Conservation (phyloP, 1,139 yeast genomes). For the Suhomyces anneliseae region DNA sequence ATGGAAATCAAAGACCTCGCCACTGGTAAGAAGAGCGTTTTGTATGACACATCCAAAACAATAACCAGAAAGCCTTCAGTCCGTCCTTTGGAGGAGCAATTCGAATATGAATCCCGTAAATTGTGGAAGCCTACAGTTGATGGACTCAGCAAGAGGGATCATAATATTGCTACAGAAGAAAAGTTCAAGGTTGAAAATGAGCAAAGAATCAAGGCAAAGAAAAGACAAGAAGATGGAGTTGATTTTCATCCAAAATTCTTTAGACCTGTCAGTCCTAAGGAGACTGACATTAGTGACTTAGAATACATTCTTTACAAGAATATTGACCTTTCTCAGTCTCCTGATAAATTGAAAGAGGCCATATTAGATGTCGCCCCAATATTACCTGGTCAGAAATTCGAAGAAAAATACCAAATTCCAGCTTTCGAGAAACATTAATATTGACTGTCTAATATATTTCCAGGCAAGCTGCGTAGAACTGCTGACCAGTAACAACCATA, state of each 20-base stretch:
- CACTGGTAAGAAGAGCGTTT: slow-evolving; percentile 48
- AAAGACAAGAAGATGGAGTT: slow-evolving; percentile 73
- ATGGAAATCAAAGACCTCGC: slow-evolving; percentile 65
- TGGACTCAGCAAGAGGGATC: slow-evolving; percentile 76
- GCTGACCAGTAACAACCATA: too few species aligned
- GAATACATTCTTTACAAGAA: slow-evolving; percentile 68
- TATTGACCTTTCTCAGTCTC: slow-evolving; percentile 36
- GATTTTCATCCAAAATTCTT: slow-evolving; percentile 82
- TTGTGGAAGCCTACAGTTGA: slow-evolving; percentile 81
- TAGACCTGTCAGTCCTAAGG: slow-evolving; percentile 32
- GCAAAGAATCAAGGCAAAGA: slow-evolving; percentile 73
- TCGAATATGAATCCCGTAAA: slow-evolving; percentile 73
- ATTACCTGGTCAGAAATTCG: slow-evolving; percentile 71
- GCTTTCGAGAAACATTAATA: slow-evolving; percentile 50
- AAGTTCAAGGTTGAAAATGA: slow-evolving; percentile 81
- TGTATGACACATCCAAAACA: slow-evolving; percentile 65
- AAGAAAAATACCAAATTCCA: slow-evolving; percentile 63
- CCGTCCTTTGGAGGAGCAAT: slow-evolving; percentile 77
- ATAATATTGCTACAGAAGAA: slow-evolving; percentile 80
- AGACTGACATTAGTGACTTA: slow-evolving; percentile 39
- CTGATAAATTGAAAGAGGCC: slow-evolving; percentile 53
- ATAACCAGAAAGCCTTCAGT: slow-evolving; percentile 61
- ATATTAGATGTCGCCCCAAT: slow-evolving; percentile 69
- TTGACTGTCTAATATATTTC: too few species aligned
- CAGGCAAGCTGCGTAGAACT: too few species aligned